A percentile compares a stretch with the other conserved stretches of the same genome.
These are phyloP conservation scores for Eucalyptus cladocalyx DNA, from an alignment of 345 rosid species.

Conservation along the genomic window DNA sequence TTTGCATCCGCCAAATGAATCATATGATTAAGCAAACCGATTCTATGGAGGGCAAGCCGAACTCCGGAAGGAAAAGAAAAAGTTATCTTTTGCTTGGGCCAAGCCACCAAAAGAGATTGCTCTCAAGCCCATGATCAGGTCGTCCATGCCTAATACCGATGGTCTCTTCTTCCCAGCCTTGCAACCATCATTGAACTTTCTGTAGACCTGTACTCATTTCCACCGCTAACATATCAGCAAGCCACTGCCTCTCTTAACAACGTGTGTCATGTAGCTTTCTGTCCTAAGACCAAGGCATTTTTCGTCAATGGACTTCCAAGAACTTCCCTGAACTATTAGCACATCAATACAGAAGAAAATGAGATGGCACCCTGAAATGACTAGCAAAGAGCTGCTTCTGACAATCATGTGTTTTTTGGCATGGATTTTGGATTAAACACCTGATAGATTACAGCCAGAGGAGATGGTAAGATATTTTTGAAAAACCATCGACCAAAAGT, in stretches of 20 bases:
- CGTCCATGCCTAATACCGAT: not conserved
- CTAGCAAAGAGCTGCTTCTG: not conserved
- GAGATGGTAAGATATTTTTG: not conserved
- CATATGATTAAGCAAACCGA: not conserved
- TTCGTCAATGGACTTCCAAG: not conserved
- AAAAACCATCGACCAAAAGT: not conserved
- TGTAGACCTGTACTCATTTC: not conserved
- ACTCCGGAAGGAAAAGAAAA: not conserved
- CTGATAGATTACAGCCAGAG: not conserved
- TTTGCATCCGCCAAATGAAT: not conserved
- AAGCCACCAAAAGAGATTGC: not conserved
- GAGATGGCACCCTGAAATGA: not conserved
- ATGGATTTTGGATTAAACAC: not conserved
- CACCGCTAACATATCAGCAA: not conserved
- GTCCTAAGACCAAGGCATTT: not conserved
- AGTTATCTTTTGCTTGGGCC: not conserved
- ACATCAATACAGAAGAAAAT: not conserved
- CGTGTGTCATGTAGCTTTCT: not conserved
- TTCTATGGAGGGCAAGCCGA: not conserved
- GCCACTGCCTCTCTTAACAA: not conserved
- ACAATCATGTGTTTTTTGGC: not conserved
- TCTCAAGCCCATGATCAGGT: not conserved
- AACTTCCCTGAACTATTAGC: not conserved
- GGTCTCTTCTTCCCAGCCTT: no score
- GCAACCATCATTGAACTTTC: not conserved